Conservation (phyloP, 495 filamentous ascomycete species). For the Podospora fimiseda region DNA sequence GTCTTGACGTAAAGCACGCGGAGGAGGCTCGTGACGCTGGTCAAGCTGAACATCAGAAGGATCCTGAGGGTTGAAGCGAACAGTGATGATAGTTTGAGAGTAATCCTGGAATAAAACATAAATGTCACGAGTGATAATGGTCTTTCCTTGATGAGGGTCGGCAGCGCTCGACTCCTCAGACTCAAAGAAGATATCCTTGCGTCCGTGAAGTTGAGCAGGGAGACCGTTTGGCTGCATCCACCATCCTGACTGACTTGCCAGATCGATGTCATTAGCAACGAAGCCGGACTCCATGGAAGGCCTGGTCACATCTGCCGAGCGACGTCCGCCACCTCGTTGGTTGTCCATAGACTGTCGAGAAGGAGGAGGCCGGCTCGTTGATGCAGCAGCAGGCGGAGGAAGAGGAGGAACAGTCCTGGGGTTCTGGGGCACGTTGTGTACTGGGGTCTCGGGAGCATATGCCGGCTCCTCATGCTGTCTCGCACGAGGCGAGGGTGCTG, state of each 20-base stretch:
- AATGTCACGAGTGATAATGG: constrained; percentile 66
- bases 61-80: constrained; percentile 70
- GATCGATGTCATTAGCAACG: constrained; percentile 81
- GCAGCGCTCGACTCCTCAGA: constrained; percentile 68
- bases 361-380: constrained; percentile 10
- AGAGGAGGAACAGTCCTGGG: constrained; percentile 42
- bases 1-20: constrained; percentile 80
- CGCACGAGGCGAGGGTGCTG: constrained; percentile 43
- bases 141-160: constrained; percentile 53
- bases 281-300: constrained; percentile 65
- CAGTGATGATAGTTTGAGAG: constrained; percentile 85
- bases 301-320: constrained; percentile 63
- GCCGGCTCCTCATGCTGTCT: constrained; percentile 19
- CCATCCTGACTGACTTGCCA: constrained; percentile 67
- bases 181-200: constrained; percentile 78
- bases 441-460: constrained; percentile 18
- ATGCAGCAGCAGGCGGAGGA: constrained; percentile 36
- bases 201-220: constrained; percentile 73
- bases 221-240: constrained; percentile 71
- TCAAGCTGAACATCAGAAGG: constrained; percentile 65
- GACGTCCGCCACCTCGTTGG: constrained; percentile 47
- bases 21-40: constrained; percentile 82
- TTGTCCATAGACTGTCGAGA: constrained; percentile 66
- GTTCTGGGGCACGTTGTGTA: constrained; percentile 23
- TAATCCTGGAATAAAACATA: constrained; percentile 91